Percentiles rank a stretch among this genome's conserved stretches.
phyloP scores from a whole-genome alignment of 148 eudicot genomes.

The Rhododendron kiyosumense region DNA sequence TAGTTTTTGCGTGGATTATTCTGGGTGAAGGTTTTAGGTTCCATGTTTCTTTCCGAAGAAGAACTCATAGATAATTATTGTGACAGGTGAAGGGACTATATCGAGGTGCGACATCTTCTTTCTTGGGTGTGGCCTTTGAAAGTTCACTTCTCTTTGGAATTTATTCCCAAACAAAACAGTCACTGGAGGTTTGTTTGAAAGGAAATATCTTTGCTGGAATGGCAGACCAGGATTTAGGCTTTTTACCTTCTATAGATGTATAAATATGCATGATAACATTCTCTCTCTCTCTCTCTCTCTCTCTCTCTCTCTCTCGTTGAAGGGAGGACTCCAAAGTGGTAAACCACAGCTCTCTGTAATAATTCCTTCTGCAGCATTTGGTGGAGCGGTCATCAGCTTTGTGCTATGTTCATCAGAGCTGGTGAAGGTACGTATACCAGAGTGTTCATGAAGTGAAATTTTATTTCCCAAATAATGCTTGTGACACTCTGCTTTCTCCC shows the following conservation, averaged over 20 bases:
- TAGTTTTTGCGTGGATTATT: background rate
- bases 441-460: conserved; percentile 3
- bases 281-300: background rate
- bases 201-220: background rate
- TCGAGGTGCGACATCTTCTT: conserved; percentile 90
- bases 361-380: conserved; percentile 72
- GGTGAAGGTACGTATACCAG: conserved; percentile 52
- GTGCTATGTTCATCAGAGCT: conserved; percentile 78
- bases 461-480: background rate
- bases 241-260: conserved; percentile 1
- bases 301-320: conserved; percentile 6
- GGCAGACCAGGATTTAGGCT: background rate
- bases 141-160: conserved; percentile 91
- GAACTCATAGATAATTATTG: conserved; percentile 7
- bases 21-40: conserved; percentile 5
- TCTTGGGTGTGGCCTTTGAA: conserved; percentile 84
- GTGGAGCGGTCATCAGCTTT: conserved; percentile 79
- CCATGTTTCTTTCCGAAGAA: background rate
- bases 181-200: conserved; percentile 52
- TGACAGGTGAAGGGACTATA: conserved; percentile 87
- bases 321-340: conserved; percentile 52
- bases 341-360: conserved; percentile 62
- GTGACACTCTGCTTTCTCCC: conserved; percentile 27
- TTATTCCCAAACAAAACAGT: conserved; percentile 75
- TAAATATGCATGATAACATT: background rate